phyloP scores from a whole-genome alignment of 805 yeast genomes.

The Torulaspora delbrueckii region DNA sequence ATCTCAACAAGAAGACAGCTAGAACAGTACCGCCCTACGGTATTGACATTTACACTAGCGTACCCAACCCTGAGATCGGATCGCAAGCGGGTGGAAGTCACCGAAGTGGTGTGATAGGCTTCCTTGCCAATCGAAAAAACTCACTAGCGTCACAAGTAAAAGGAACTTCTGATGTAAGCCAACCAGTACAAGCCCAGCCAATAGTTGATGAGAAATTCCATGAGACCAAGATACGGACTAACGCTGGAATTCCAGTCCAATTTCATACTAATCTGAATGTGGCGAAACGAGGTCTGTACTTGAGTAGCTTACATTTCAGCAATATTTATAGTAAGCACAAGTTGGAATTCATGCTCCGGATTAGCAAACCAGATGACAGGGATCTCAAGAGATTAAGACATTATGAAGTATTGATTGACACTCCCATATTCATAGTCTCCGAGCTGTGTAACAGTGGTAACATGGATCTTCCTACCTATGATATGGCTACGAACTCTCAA shows the following conservation, averaged over 20 bases:
- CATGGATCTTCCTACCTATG: constrained; percentile 39
- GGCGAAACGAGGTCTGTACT: constrained; percentile 42
- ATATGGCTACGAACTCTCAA: constrained; percentile 18
- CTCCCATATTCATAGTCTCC: constrained; percentile 59
- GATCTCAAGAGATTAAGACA: constrained; percentile 52
- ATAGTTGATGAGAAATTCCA: constrained; percentile 13
- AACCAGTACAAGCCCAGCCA: constrained; percentile 1
- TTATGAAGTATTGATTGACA: constrained; percentile 75
- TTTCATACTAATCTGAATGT: constrained; percentile 23
- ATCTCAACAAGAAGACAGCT: constrained; percentile 22
- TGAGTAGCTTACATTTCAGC: constrained; percentile 57
- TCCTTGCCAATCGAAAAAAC: constrained; percentile 19
- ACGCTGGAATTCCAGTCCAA: constrained; percentile 21
- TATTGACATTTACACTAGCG: constrained; percentile 24
- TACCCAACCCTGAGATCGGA: constrained; percentile 17
- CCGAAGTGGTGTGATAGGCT: constrained; percentile 20
- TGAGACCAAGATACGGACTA: constrained; percentile 17
- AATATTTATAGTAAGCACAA: constrained; percentile 63
- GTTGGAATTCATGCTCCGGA: constrained; percentile 63
- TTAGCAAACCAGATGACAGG: constrained; percentile 54
- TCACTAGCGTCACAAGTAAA: constrained; percentile 8
- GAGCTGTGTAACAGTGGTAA: constrained; percentile 38
- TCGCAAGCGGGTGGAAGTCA: constrained; percentile 6
- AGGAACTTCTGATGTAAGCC: constrained; percentile 2
- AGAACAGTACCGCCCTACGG: constrained; percentile 34